Conservation (phyloP, 768 basidiomycete genomes). For the Dioszegia hungarica region DNA sequence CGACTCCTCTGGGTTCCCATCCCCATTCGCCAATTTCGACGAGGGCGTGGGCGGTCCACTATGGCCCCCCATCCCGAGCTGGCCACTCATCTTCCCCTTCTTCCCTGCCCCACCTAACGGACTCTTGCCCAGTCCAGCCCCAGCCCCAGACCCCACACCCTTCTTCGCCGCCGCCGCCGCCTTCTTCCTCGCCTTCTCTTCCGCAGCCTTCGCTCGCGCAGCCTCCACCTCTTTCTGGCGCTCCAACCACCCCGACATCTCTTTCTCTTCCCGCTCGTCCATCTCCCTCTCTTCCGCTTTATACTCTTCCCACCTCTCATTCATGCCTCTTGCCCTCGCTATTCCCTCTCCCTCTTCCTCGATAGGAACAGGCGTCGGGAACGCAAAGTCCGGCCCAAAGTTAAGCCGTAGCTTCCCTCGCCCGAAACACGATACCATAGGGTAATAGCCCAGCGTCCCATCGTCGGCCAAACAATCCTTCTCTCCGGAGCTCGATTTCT, state of each 20-base stretch:
- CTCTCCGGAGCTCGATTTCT: background rate
- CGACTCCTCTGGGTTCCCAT: no score
- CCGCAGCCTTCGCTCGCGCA: background rate
- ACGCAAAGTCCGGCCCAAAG: constrained; percentile 69
- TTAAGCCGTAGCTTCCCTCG: constrained; percentile 78
- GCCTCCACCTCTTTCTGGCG: constrained; percentile 25
- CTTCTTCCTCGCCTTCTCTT: background rate
- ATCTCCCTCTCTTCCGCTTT: constrained; percentile 74
- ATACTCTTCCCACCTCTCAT: constrained; percentile 79
- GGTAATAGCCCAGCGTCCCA: constrained; percentile 91
- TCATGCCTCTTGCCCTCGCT: constrained; percentile 60
- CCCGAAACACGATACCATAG: constrained; percentile 88
- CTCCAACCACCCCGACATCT: constrained; percentile 40
- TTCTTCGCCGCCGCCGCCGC: constrained; percentile 1
- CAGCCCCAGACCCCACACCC: background rate
- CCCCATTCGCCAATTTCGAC: no score
- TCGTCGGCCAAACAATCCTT: constrained; percentile 83
- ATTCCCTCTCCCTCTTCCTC: no score
- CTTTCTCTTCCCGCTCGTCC: constrained; percentile 71
- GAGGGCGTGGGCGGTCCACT: no score
- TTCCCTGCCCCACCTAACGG: background rate
- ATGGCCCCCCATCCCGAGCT: no score
- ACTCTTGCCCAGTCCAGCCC: background rate
- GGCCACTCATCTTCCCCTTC: no score
- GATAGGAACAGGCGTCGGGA: constrained; percentile 21